phyloP scores from a whole-genome alignment of 2,329 filamentous ascomycete species.

The Aspergillus uvarum region DNA sequence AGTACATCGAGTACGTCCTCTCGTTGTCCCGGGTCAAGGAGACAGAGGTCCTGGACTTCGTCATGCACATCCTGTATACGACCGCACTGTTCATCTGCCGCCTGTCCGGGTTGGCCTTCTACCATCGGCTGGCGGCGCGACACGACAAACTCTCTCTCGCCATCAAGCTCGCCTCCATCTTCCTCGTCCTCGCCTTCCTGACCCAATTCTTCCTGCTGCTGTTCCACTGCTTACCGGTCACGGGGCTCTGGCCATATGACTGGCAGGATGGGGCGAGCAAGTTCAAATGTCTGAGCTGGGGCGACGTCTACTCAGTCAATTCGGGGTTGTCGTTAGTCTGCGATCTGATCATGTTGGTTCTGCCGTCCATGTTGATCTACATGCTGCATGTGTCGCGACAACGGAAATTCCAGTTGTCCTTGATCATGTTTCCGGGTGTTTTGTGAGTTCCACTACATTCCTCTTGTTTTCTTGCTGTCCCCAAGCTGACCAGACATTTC shows the following conservation, averaged over 20 bases:
- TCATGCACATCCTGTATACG: slow-evolving; percentile 54
- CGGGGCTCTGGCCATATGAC: slow-evolving; percentile 53
- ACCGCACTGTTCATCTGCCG: slow-evolving; percentile 52
- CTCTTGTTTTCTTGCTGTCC: too few species aligned
- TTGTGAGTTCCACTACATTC: slow-evolving; percentile 36
- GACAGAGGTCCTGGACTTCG: slow-evolving; percentile 52
- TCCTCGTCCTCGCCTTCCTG: slow-evolving; percentile 45
- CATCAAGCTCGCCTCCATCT: slow-evolving; percentile 32
- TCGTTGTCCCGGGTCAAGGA: slow-evolving; percentile 41
- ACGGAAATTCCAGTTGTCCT: slow-evolving; percentile 49
- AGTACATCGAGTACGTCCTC: slow-evolving; percentile 47
- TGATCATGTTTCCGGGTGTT: slow-evolving; percentile 52
- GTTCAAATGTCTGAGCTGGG: slow-evolving; percentile 53
- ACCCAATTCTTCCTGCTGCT: slow-evolving; percentile 53
- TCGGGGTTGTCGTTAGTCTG: slow-evolving; percentile 52
- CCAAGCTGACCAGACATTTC: slow-evolving; percentile 3
- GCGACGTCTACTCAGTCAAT: slow-evolving; percentile 54
- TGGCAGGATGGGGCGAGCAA: slow-evolving; percentile 45
- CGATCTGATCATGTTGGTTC: slow-evolving; percentile 53
- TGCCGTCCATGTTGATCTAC: slow-evolving; percentile 51
- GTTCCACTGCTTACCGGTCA: slow-evolving; percentile 54
- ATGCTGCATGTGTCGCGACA: slow-evolving; percentile 46
- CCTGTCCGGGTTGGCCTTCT: slow-evolving; percentile 55
- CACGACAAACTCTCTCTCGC: slow-evolving; percentile 23
- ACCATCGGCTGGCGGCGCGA: slow-evolving; percentile 47